phyloP scores from a whole-genome alignment of 371 early-diverging fungal genomes.

The Mortierella sp. region DNA sequence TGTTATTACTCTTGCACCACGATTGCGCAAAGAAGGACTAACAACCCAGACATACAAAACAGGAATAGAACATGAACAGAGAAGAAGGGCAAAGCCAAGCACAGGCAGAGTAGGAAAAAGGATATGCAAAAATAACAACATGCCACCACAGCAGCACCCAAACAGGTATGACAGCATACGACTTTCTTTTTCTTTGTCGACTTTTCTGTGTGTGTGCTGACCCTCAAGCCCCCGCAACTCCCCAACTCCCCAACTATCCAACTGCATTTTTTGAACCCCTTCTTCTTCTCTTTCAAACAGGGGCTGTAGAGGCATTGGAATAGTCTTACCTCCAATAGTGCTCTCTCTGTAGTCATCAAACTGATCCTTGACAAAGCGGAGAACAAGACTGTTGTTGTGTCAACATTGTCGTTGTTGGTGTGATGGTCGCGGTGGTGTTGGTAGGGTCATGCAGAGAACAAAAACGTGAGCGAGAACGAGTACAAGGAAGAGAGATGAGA shows the following conservation, averaged over 20 bases:
- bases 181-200: neutral
- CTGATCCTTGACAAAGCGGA: conserved; percentile 96
- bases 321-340: conserved; percentile 91
- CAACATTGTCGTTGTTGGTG: neutral
- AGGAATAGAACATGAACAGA: neutral
- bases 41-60: neutral
- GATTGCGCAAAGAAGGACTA: neutral
- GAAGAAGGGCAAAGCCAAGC: neutral
- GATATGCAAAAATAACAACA: no score
- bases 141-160: no score
- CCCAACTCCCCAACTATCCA: neutral
- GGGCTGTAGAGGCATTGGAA: neutral
- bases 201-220: neutral
- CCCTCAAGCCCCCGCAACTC: neutral
- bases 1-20: neutral
- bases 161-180: conserved; percentile 32
- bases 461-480: no score
- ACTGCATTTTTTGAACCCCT: neutral
- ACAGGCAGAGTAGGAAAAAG: no score
- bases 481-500: neutral
- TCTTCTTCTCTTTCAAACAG: neutral
- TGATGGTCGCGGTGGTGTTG: neutral
- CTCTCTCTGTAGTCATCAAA: conserved; percentile 98
- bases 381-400: conserved; percentile 77
- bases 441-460: neutral